Conservation (phyloP, 108 stramenopile species). For the Cylindrotheca fusiformis region DNA sequence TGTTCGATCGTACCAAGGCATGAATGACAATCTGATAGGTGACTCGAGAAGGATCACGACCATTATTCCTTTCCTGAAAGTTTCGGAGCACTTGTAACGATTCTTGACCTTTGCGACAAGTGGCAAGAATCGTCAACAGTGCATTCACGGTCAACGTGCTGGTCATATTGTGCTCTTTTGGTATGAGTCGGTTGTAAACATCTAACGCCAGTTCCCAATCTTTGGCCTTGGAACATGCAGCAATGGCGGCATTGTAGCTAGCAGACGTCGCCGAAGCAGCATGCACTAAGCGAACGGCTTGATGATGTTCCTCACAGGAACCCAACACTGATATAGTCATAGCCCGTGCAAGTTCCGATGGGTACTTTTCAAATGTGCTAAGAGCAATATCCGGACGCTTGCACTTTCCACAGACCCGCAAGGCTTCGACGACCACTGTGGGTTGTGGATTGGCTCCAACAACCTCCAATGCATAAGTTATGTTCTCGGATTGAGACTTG, state of each 20-base stretch:
- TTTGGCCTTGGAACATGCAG: slow-evolving; percentile 30
- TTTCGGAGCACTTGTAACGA: slow-evolving; percentile 17
- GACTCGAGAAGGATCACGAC: slow-evolving; percentile 11
- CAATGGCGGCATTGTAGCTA: slow-evolving; percentile 43
- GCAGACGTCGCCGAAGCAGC: slow-evolving; percentile 4
- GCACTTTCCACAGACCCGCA: slow-evolving; percentile 21
- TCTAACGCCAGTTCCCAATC: slow-evolving; percentile 37
- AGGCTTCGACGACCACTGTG: slow-evolving; percentile 8
- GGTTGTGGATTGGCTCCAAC: neutral
- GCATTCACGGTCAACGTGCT: slow-evolving; percentile 33
- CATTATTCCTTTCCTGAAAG: slow-evolving; percentile 4
- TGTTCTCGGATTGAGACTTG: slow-evolving; percentile 18
- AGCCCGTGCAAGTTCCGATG: slow-evolving; percentile 17
- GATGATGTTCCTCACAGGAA: neutral
- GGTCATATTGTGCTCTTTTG: slow-evolving; percentile 11
- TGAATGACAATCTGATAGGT: slow-evolving; percentile 24
- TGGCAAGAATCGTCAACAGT: slow-evolving; percentile 30
- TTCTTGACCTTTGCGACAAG: slow-evolving; percentile 23
- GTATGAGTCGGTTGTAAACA: slow-evolving; percentile 4
- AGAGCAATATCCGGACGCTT: slow-evolving; percentile 11
- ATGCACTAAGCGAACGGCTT: slow-evolving; percentile 8
- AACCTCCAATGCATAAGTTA: slow-evolving; percentile 10
- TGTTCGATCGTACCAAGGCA: slow-evolving; percentile 24
- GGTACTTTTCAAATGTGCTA: slow-evolving; percentile 9
- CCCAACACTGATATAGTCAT: slow-evolving; percentile 29